Evolutionary conservation across 2,329 filamentous ascomycete genomes (phyloP), one percentile per base, ranked within the genome.

Genomic region (Colletotrichum noveboracense): DNA sequence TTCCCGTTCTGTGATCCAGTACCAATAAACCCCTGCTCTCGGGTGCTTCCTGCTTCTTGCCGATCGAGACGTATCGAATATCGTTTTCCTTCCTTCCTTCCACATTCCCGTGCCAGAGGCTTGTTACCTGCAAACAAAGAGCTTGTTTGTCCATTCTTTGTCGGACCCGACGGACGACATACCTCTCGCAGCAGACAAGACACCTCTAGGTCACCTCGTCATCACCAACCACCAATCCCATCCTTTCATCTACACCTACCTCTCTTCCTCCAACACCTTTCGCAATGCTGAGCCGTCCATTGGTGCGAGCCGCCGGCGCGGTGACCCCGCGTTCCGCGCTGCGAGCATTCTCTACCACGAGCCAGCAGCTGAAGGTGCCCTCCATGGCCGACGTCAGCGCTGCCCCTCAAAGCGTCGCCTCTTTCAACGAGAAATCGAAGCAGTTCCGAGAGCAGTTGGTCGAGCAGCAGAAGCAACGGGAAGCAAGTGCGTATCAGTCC

Each of bases 371-470:
- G 77, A 89, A 88, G 74, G 87, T 92, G 24, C 97, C 97, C n/a
- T 92, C 94, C 48, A 91, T 99, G 79, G 94, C 94, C 83, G 96
- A 99, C 86, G 92, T 99, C 81, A 88, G 94, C 89, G 85, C 86
- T 21, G 83, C 84, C 61, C 91, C 93, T 65, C 89, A 94, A 77
- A 91, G 92, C 77, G 93, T 94, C 78, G 89, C 93, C 69, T 88
- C 90, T 72, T 99, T 98, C 90, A 95, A 94, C 83, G 87, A 90
- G 81, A 95, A 94, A 85, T 96, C 98, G 88, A 94, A 93, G 85
- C 90, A 93, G 82, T 98, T 98, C 87, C 94, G 97, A 83, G 93
- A 96, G 85, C 92, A 94, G 84, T 88, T 98, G 81, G 91, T 93
- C 80, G 91, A 93, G 86, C 93, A 92, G 83, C 93, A 94, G 86